These are phyloP conservation scores for Fraxinus greggii DNA, from an alignment of 305 asterid species.

Conservation along the genomic window DNA sequence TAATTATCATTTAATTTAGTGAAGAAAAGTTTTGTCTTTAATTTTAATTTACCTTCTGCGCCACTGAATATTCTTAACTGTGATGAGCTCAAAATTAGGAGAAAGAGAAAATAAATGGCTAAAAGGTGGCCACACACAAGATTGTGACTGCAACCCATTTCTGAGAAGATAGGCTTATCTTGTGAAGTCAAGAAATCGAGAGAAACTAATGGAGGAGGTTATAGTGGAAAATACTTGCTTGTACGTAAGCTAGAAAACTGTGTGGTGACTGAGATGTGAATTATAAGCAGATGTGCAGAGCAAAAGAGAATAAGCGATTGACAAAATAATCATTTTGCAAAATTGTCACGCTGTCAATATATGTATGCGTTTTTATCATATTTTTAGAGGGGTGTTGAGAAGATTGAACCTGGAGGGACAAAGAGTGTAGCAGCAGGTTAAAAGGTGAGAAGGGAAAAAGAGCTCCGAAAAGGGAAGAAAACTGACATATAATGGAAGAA, in stretches of 20 bases:
- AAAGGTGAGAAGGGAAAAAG: constrained; percentile 9
- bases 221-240: not conserved
- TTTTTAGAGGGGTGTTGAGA: constrained; percentile 25
- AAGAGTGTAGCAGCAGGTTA: constrained; percentile 21
- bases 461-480: constrained; percentile 19
- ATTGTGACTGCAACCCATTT: constrained; percentile 38
- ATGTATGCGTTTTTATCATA: constrained; percentile 23
- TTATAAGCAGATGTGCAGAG: constrained; percentile 11
- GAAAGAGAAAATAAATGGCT: constrained; percentile 41
- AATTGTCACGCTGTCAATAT: constrained; percentile 18
- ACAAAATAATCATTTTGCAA: constrained; percentile 16
- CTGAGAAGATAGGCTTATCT: constrained; percentile 6
- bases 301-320: constrained; percentile 3
- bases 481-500: constrained; percentile 25
- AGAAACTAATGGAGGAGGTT: not conserved
- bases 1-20: not conserved
- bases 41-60: constrained; percentile 43
- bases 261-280: constrained; percentile 31
- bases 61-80: constrained; percentile 35
- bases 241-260: not conserved
- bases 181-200: not conserved
- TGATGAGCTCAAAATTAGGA: constrained; percentile 44
- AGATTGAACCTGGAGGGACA: constrained; percentile 37
- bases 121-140: constrained; percentile 29
- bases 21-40: not conserved